phyloP scores from a whole-genome alignment of 75 land plant species.

The Pseudotsuga menziesii region DNA sequence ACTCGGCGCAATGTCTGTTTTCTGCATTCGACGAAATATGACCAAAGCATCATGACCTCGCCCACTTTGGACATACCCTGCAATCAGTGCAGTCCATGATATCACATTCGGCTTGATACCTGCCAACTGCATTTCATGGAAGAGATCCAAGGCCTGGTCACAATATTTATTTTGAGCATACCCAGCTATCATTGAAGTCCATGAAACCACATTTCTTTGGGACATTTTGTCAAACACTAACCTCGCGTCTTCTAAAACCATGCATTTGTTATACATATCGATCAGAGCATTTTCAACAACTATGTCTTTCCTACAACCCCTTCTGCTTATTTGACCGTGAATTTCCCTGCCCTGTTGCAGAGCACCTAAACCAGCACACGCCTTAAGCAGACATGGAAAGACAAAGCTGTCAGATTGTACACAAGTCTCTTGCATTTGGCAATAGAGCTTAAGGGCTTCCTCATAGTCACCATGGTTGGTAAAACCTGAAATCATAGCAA shows the following conservation, averaged over 20 bases:
- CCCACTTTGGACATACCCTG: slow-evolving; percentile 15
- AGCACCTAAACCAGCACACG: slow-evolving; percentile 14
- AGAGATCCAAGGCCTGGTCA: slow-evolving; percentile 8
- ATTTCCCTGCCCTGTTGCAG: slow-evolving; percentile 15
- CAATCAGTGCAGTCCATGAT: slow-evolving; percentile 38
- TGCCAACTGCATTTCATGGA: slow-evolving; percentile 13
- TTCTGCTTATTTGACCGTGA: slow-evolving; percentile 13
- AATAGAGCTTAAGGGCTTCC: slow-evolving; percentile 17
- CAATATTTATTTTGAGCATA: slow-evolving; percentile 9
- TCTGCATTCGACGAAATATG: slow-evolving; percentile 30
- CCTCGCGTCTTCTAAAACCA: slow-evolving; percentile 10
- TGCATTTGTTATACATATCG: slow-evolving; percentile 30
- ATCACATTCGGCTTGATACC: slow-evolving; percentile 28
- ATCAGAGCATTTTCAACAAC: slow-evolving; percentile 16
- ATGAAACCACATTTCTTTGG: slow-evolving; percentile 14
- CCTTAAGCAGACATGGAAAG: slow-evolving; percentile 18
- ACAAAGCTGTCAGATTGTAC: slow-evolving; percentile 15
- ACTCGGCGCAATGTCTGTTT: slow-evolving; percentile 28
- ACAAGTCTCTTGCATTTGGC: slow-evolving; percentile 15
- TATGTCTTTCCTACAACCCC: slow-evolving; percentile 10
- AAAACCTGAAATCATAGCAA: slow-evolving; percentile 14
- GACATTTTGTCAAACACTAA: slow-evolving; percentile 14
- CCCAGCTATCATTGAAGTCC: slow-evolving; percentile 20
- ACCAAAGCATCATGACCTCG: slow-evolving; percentile 27
- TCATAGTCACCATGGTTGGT: slow-evolving; percentile 11